Base-by-base conservation (phyloP, 768 basidiomycete species). In the Suillus subaureus region DNA sequence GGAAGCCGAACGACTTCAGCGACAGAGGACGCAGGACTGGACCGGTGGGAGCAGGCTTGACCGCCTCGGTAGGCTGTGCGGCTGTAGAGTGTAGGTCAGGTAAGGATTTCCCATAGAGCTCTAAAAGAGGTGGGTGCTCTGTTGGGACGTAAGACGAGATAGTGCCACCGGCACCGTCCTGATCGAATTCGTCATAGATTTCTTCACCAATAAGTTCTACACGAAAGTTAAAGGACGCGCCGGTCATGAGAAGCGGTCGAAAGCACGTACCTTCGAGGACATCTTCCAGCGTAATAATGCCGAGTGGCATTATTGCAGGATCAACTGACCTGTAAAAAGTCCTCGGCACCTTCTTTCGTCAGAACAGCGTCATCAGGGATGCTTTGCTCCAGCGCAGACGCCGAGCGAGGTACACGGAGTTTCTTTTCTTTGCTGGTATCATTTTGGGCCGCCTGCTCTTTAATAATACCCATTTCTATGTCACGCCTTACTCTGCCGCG, bases 241-340 rank as follows among this genome's bases (percentile, higher is more conserved):
- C 4, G 6, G 52, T 16, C 12, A 43, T 21, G 6, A n/a, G 11
- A 6, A 47, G 23, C 4, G 6, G 58, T 26, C 23, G 37, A 64
- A 35, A 26, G 11, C 47, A 70, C 72, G 26, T 61, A 90, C 92
- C 92, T 86, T 97, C 95, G 12, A 97, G 82, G 11, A 97, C 92
- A 68, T 97, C 95, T 77, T 97, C 95, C 2, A 97, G 83, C 0
- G 95, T 97, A 67, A 97, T 96, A 70, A 97, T 94, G 60, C 95
- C 95, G 31, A 96, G 81, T 3, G 93, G 94, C 82, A 90, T 90
- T 40, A 94, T 83, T 23, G 89, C 87, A 0, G 90, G 92, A 74
- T 96, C 93, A 62, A 94, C n/a, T 85, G 47, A 85, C 85, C 80
- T 91, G 89, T 75, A 96, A 80, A 79, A 95, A 94, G 87, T 91